A percentile compares a stretch with the other conserved stretches of the same genome.
These are phyloP conservation scores for Phialophora verrucosa DNA, from an alignment of 2,329 filamentous ascomycete genomes.

Conservation along the genomic window DNA sequence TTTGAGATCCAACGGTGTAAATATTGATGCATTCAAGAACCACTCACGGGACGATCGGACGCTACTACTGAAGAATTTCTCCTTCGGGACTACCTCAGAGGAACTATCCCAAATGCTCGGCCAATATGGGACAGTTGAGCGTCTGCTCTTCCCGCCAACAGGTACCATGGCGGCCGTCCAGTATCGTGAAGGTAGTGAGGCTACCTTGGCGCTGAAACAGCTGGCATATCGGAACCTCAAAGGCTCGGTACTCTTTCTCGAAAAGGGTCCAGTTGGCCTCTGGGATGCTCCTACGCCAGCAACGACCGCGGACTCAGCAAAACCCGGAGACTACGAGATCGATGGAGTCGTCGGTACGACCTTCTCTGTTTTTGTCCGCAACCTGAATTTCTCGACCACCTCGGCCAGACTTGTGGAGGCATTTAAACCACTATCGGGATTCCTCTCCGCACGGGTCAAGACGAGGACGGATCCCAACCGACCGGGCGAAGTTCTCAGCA, in stretches of 20 bases:
- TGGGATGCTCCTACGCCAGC: slow-evolving; percentile 56
- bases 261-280: slow-evolving; percentile 86
- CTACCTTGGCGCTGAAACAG: slow-evolving; percentile 80
- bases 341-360: slow-evolving; percentile 46
- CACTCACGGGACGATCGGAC: slow-evolving; percentile 82
- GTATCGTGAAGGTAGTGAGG: slow-evolving; percentile 78
- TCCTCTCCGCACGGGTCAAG: slow-evolving; percentile 87
- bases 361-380: slow-evolving; percentile 89
- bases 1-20: slow-evolving; percentile 84
- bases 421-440: slow-evolving; percentile 83
- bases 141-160: slow-evolving; percentile 87
- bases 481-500: slow-evolving; percentile 84
- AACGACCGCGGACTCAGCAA: slow-evolving; percentile 37
- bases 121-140: slow-evolving; percentile 79
- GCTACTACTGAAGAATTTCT: slow-evolving; percentile 94
- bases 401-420: slow-evolving; percentile 74
- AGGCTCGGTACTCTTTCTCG: slow-evolving; percentile 87
- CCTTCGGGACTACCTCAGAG: slow-evolving; percentile 77
- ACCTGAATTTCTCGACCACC: slow-evolving; percentile 90
- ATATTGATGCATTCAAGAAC: slow-evolving; percentile 88
- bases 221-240: slow-evolving; percentile 90
- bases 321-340: slow-evolving; percentile 42
- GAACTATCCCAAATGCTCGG: slow-evolving; percentile 83
- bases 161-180: slow-evolving; percentile 94
- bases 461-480: slow-evolving; percentile 93